Percentiles rank a stretch among this genome's conserved stretches.
phyloP scores from a whole-genome alignment of 2,329 filamentous ascomycete species.

The Pseudohalonectria lignicola region DNA sequence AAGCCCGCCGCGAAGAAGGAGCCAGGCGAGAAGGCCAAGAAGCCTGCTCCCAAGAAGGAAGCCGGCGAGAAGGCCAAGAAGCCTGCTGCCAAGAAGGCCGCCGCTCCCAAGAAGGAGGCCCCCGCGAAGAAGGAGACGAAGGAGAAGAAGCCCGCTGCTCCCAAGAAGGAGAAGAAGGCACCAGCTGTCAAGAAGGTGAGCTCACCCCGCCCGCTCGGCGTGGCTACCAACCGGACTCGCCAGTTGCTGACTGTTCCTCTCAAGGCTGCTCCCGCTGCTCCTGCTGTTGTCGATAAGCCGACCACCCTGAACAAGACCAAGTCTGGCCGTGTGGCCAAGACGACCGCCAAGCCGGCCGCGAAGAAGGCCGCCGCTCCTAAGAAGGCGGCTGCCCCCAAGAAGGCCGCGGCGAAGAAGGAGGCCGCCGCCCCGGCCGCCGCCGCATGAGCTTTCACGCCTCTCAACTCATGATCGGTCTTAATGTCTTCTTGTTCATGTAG shows the following conservation, averaged over 20 bases:
- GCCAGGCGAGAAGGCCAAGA: constrained; percentile 16
- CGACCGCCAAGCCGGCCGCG: neutral
- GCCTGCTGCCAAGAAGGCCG: constrained; percentile 26
- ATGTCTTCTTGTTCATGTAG: too few relatives aligned
- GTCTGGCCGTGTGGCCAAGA: constrained; percentile 61
- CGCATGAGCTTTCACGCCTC: neutral
- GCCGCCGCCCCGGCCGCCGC: neutral
- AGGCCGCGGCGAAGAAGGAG: constrained; percentile 14
- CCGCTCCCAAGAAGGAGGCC: constrained; percentile 19
- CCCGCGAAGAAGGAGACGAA: constrained; percentile 22
- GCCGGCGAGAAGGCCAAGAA: constrained; percentile 16
- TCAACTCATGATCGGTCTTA: too few relatives aligned
- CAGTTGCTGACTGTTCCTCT: too few relatives aligned
- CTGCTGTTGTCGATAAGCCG: constrained; percentile 58
- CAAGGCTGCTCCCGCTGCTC: too few relatives aligned
- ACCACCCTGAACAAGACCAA: constrained; percentile 64
- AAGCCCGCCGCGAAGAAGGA: constrained; percentile 27
- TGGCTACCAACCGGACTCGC: too few relatives aligned
- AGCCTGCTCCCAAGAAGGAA: constrained; percentile 20
- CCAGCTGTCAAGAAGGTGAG: constrained; percentile 10
- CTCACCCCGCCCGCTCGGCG: too few relatives aligned
- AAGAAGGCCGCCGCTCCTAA: neutral
- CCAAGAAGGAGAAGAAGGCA: constrained; percentile 24
- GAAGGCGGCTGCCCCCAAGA: constrained; percentile 29
- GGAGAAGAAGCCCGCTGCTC: constrained; percentile 18